phyloP scores from a whole-genome alignment of 805 yeast genomes.

The Pichia pseudocactophila region DNA sequence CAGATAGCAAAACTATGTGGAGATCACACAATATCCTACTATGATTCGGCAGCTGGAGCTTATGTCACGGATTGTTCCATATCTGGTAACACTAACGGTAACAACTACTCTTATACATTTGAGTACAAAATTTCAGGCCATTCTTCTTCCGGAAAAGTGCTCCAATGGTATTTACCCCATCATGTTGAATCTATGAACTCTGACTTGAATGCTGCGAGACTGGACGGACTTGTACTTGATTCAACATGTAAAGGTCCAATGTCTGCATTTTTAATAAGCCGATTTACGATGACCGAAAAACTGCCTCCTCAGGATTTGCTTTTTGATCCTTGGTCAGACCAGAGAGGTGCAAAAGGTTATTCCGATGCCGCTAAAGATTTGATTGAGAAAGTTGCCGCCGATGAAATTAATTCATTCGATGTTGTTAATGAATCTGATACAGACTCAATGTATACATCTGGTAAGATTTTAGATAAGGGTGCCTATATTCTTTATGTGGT shows the following conservation, averaged over 20 bases:
- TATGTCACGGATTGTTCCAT: conserved; percentile 42
- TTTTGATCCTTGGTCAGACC: conserved; percentile 53
- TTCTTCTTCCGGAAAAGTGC: conserved; percentile 15
- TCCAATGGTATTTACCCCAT: conserved; percentile 48
- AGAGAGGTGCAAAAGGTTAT: conserved; percentile 29
- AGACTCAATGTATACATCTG: conserved; percentile 86
- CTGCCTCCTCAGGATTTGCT: conserved; percentile 27
- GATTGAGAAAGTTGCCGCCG: conserved; percentile 40
- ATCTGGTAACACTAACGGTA: conserved; percentile 30
- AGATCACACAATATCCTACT: conserved; percentile 29
- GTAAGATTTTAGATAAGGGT: conserved; percentile 81
- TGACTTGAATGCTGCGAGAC: conserved; percentile 16
- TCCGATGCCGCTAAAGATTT: conserved; percentile 30
- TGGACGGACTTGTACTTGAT: conserved; percentile 30
- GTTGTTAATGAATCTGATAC: conserved; percentile 49
- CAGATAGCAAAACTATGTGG: conserved; percentile 41
- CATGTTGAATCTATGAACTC: conserved; percentile 31
- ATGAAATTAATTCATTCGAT: conserved; percentile 45
- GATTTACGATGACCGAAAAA: conserved; percentile 22
- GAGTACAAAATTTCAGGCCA: conserved; percentile 25
- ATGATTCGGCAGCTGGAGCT: conserved; percentile 63
- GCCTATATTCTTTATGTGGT: conserved; percentile 77
- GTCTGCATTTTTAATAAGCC: conserved; percentile 35
- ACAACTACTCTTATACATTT: conserved; percentile 30
- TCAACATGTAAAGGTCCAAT: conserved; percentile 48